These are phyloP conservation scores for Rhododendron vialii DNA, from an alignment of 148 eudicot species.

Conservation along the genomic window DNA sequence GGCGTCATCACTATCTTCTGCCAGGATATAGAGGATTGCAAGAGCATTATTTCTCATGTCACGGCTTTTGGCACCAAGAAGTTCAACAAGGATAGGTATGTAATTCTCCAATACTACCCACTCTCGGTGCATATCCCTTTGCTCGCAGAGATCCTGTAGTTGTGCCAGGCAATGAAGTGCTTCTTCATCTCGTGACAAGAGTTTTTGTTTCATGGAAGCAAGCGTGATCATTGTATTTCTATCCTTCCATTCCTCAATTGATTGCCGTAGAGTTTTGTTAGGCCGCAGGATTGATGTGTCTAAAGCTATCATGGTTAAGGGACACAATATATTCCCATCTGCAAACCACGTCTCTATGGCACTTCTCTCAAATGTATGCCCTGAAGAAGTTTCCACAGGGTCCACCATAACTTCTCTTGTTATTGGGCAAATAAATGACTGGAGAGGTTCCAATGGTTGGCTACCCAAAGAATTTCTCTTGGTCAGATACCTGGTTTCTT, in stretches of 20 bases:
- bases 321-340: slow-evolving; percentile 30
- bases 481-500: slow-evolving; percentile 27
- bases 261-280: slow-evolving; percentile 40
- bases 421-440: slow-evolving; percentile 40
- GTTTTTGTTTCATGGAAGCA: slow-evolving; percentile 29
- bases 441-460: slow-evolving; percentile 40
- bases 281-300: slow-evolving; percentile 31
- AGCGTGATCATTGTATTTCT: slow-evolving; percentile 36
- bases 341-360: slow-evolving; percentile 38
- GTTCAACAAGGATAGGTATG: slow-evolving; percentile 30
- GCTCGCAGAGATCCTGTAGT: slow-evolving; percentile 30
- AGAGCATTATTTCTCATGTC: slow-evolving; percentile 30
- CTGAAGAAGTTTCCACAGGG: slow-evolving; percentile 40
- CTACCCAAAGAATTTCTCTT: slow-evolving; percentile 35
- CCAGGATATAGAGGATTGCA: slow-evolving; percentile 25
- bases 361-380: slow-evolving; percentile 39
- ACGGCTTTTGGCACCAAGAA: slow-evolving; percentile 28
- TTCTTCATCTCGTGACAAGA: slow-evolving; percentile 27
- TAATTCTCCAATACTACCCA: slow-evolving; percentile 41
- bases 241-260: slow-evolving; percentile 46
- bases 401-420: slow-evolving; percentile 43
- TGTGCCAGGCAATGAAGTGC: slow-evolving; percentile 25
- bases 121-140: slow-evolving; percentile 36
- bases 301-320: slow-evolving; percentile 22
- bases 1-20: slow-evolving; percentile 31